Percentiles rank a stretch among this genome's conserved stretches.
Evolutionary conservation across 1,284 basidiomycete genomes (phyloP).

Genomic region (Neonothopanus nambi): DNA sequence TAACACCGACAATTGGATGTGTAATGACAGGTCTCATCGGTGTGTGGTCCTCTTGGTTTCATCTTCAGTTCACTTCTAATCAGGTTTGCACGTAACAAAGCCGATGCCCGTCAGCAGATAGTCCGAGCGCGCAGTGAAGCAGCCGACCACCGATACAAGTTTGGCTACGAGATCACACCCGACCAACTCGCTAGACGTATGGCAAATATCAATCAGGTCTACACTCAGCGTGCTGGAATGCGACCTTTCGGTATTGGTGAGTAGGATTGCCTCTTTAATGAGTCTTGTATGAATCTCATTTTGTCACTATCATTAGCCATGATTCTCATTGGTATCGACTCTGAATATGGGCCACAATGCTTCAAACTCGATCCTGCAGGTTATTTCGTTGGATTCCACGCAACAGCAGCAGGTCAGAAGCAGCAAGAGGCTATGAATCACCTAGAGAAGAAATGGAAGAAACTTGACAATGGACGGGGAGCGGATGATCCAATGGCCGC

Average conservation of each 20-base stretch:
- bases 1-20: conserved; percentile 96
- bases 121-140: conserved; percentile 88
- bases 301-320: conserved; percentile 62
- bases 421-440: conserved; percentile 99
- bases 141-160: conserved; percentile 95
- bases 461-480: conserved; percentile 74
- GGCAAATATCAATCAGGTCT: conserved; percentile 99
- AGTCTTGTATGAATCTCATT: background rate
- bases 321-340: conserved; percentile 94
- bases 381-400: conserved; percentile 98
- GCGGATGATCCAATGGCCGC: conserved; percentile 74
- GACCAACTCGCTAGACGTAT: conserved; percentile 92
- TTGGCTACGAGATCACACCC: conserved; percentile 97
- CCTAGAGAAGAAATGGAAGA: conserved; percentile 99
- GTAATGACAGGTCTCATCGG: conserved; percentile 97
- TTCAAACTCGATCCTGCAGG: conserved; percentile 99
- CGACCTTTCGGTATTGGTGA: conserved; percentile 92
- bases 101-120: conserved; percentile 93
- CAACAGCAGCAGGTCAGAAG: conserved; percentile 94
- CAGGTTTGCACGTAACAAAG: conserved; percentile 39
- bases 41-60: conserved; percentile 35
- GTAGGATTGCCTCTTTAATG: conserved; percentile 26
- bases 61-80: background rate
- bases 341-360: conserved; percentile 88
- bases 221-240: conserved; percentile 98